Conservation (phyloP, 352 stramenopile genomes). For the Globisporangium orthogonon region DNA sequence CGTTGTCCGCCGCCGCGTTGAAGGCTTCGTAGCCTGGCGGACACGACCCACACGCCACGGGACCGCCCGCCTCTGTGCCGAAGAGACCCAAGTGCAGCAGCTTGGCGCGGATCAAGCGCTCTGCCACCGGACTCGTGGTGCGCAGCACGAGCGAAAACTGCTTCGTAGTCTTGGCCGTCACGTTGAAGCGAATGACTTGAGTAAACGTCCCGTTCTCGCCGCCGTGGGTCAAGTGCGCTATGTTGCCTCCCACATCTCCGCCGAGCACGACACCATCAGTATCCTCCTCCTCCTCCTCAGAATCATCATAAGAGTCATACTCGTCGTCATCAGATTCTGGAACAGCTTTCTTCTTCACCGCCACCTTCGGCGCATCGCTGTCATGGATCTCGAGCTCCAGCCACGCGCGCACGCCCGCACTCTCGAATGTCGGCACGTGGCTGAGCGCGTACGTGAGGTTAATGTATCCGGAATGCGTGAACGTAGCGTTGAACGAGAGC, state of each 20-base stretch:
- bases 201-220: slow-evolving; percentile 61
- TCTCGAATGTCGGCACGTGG: slow-evolving; percentile 57
- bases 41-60: slow-evolving; percentile 47
- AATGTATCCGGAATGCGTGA: slow-evolving; percentile 39
- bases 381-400: slow-evolving; percentile 56
- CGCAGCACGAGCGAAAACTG: slow-evolving; percentile 56
- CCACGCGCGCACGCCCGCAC: slow-evolving; percentile 54
- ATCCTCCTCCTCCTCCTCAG: slow-evolving; percentile 18
- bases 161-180: slow-evolving; percentile 35
- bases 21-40: slow-evolving; percentile 44
- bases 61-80: slow-evolving; percentile 41
- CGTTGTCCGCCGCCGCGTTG: slow-evolving; percentile 8
- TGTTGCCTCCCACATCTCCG: slow-evolving; percentile 19
- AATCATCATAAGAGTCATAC: slow-evolving; percentile 12
- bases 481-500: slow-evolving; percentile 50
- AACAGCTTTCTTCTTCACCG: slow-evolving; percentile 7
- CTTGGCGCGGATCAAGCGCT: slow-evolving; percentile 41
- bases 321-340: slow-evolving; percentile 1
- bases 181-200: slow-evolving; percentile 45
- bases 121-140: slow-evolving; percentile 34
- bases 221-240: slow-evolving; percentile 55
- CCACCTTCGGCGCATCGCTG: slow-evolving; percentile 1
- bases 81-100: slow-evolving; percentile 42
- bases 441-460: slow-evolving; percentile 64
- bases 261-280: neutral